phyloP scores from a whole-genome alignment of 2,329 filamentous ascomycete genomes.

The Dothistroma septosporum region DNA sequence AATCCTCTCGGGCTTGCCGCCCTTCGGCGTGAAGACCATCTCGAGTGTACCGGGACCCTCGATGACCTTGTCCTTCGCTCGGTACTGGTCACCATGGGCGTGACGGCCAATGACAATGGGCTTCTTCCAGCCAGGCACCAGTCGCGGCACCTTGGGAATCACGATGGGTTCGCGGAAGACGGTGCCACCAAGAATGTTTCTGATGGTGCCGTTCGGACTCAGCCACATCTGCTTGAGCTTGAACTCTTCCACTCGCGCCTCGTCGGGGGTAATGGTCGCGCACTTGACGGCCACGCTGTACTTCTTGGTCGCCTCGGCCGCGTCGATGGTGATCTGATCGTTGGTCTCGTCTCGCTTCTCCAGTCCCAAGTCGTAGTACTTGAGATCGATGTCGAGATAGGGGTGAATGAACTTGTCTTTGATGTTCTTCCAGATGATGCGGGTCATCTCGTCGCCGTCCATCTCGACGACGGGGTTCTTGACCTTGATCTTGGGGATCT shows the following conservation, averaged over 20 bases:
- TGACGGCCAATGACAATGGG: constrained; percentile 98
- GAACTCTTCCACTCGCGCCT: constrained; percentile 94
- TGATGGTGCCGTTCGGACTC: constrained; percentile 86
- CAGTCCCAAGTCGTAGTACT: constrained; percentile 63
- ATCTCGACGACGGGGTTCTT: constrained; percentile 98
- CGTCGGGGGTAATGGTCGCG: constrained; percentile 97
- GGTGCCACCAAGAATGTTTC: constrained; percentile 75
- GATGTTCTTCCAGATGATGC: constrained; percentile 98
- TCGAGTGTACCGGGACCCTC: constrained; percentile 79
- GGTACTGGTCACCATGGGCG: constrained; percentile 98
- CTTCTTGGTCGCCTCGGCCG: constrained; percentile 97
- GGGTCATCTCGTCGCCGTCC: constrained; percentile 92
- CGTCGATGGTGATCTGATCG: constrained; percentile 91
- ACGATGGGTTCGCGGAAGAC: constrained; percentile 99
- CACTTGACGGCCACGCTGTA: constrained; percentile 99
- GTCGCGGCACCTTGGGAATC: constrained; percentile 84
- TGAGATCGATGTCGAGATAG: constrained; percentile 94
- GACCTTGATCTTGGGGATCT: constrained; percentile 88
- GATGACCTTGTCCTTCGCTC: constrained; percentile 86
- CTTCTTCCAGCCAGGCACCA: constrained; percentile 97
- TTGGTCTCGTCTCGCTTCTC: constrained; percentile 94
- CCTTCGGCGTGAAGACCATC: constrained; percentile 87
- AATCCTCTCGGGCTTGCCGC: constrained; percentile 76
- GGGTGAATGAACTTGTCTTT: constrained; percentile 98
- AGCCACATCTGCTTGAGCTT: constrained; percentile 99